These are phyloP conservation scores for Pleodorina starrii DNA, from an alignment of 139 green algal species.

Conservation along the genomic window DNA sequence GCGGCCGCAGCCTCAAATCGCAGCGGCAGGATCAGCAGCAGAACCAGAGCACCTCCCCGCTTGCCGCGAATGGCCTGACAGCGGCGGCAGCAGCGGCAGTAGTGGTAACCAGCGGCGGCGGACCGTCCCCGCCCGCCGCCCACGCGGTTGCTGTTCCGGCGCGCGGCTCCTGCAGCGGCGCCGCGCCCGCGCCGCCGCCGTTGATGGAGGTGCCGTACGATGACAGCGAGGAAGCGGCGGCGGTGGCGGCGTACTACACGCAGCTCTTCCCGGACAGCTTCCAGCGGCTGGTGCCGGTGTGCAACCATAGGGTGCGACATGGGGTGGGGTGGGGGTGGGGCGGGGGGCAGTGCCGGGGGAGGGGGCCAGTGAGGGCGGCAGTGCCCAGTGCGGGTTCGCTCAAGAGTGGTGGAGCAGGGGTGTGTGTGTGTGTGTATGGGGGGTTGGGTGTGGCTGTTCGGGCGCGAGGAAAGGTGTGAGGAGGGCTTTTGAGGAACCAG, in stretches of 20 bases:
- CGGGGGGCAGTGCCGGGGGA: not conserved
- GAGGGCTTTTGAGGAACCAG: too few relatives aligned
- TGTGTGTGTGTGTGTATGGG: too few relatives aligned
- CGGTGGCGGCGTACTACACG: constrained; percentile 31
- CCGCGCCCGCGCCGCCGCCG: not conserved
- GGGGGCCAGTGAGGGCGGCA: too few relatives aligned
- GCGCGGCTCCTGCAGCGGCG: not conserved
- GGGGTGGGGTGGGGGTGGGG: not conserved
- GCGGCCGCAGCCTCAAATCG: too few relatives aligned
- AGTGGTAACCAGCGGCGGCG: not conserved
- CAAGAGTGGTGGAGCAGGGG: too few relatives aligned
- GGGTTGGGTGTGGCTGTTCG: too few relatives aligned
- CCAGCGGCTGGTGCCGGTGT: constrained; percentile 42
- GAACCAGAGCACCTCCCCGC: too few relatives aligned
- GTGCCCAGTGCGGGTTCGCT: too few relatives aligned
- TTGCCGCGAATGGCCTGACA: not conserved
- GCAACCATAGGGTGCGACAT: constrained; percentile 45
- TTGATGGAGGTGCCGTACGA: constrained; percentile 17
- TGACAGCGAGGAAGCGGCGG: constrained; percentile 42
- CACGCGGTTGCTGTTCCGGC: not conserved
- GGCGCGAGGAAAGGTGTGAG: too few relatives aligned
- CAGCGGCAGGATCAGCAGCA: too few relatives aligned
- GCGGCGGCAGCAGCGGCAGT: not conserved
- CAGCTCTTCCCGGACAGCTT: constrained; percentile 43
- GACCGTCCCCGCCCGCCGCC: too few relatives aligned